These are phyloP conservation scores for Alternaria tenuissima DNA, from an alignment of 2,329 filamentous ascomycete species.

Conservation along the genomic window DNA sequence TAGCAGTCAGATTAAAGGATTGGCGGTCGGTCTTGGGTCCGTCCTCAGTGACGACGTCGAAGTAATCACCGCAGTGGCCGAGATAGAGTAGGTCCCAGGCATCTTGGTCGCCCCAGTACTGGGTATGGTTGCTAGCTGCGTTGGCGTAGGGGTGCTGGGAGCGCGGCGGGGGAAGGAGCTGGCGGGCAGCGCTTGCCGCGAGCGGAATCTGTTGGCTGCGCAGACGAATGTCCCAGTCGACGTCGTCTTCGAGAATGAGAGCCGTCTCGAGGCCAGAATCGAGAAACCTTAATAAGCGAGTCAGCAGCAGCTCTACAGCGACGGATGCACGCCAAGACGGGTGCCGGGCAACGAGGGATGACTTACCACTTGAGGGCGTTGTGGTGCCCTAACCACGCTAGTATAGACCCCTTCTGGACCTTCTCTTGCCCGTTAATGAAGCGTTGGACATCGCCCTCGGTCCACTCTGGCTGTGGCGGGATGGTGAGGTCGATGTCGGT, in stretches of 20 bases:
- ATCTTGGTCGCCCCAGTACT: constrained; percentile 52
- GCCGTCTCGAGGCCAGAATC: constrained; percentile 53
- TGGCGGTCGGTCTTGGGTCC: constrained; percentile 35
- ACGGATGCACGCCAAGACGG: constrained; percentile 20
- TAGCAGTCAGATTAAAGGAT: constrained; percentile 40
- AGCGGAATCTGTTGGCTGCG: constrained; percentile 54
- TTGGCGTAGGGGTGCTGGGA: constrained; percentile 29
- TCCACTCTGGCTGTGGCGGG: constrained; percentile 54
- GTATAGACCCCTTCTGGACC: constrained; percentile 51
- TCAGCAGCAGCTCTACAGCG: constrained; percentile 21
- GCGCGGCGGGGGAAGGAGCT: constrained; percentile 44
- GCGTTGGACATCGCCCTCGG: constrained; percentile 50
- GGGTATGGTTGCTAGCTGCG: constrained; percentile 33
- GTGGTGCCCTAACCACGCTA: constrained; percentile 57
- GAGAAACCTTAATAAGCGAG: constrained; percentile 49
- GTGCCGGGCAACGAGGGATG: constrained; percentile 2
- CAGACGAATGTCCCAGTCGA: constrained; percentile 57
- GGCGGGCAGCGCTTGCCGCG: constrained; percentile 52
- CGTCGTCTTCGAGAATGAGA: constrained; percentile 57
- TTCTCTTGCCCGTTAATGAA: constrained; percentile 48
- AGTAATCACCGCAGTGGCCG: constrained; percentile 57
- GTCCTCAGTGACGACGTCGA: constrained; percentile 43
- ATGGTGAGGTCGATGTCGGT: constrained; percentile 55
- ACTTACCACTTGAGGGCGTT: constrained; percentile 53
- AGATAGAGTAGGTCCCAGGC: constrained; percentile 56